phyloP scores from a whole-genome alignment of 495 filamentous ascomycete species.

The Penicillium turbatum region DNA sequence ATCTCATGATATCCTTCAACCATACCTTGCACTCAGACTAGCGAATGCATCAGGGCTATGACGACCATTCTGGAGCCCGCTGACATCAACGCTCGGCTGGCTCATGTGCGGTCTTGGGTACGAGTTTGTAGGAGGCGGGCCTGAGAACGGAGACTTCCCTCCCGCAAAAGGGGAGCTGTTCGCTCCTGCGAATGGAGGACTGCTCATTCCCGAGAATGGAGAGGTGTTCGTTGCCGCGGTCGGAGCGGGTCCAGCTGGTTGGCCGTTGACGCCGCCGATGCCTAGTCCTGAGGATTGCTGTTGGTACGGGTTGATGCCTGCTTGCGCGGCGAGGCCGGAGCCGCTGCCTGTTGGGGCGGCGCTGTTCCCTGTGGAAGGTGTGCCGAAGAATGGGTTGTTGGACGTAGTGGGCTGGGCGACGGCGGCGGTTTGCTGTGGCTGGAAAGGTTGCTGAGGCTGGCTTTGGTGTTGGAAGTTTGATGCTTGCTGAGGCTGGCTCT shows the following conservation, averaged over 20 bases:
- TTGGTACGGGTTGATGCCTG: conserved; percentile 16
- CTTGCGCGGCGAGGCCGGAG: conserved; percentile 25
- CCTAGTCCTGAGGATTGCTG: conserved; percentile 16
- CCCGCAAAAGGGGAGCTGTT: conserved; percentile 10
- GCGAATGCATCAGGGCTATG: conserved; percentile 97
- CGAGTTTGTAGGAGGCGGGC: conserved; percentile 10
- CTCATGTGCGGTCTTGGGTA: conserved; percentile 60
- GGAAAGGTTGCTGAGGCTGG: conserved; percentile 28
- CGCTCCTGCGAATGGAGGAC: conserved; percentile 9
- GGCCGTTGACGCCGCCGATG: conserved; percentile 10
- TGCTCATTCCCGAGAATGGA: conserved; percentile 12
- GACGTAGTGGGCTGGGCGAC: conserved; percentile 14
- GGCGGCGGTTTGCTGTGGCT: neutral
- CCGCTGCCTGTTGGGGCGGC: conserved; percentile 5
- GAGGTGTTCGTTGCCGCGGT: conserved; percentile 7
- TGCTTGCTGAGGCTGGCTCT: conserved; percentile 16
- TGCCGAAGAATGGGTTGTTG: conserved; percentile 40
- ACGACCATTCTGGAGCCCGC: conserved; percentile 66
- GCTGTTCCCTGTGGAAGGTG: neutral
- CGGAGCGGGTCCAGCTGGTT: neutral
- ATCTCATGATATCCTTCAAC: conserved; percentile 13
- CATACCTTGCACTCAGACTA: conserved; percentile 69
- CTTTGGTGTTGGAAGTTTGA: conserved; percentile 14
- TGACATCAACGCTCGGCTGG: conserved; percentile 85
- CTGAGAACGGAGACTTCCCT: conserved; percentile 9